A percentile compares a stretch with the other conserved stretches of the same genome.
Evolutionary conservation across 208 protist genomes (phyloP).

Genomic region (Phytomonas sp.): DNA sequence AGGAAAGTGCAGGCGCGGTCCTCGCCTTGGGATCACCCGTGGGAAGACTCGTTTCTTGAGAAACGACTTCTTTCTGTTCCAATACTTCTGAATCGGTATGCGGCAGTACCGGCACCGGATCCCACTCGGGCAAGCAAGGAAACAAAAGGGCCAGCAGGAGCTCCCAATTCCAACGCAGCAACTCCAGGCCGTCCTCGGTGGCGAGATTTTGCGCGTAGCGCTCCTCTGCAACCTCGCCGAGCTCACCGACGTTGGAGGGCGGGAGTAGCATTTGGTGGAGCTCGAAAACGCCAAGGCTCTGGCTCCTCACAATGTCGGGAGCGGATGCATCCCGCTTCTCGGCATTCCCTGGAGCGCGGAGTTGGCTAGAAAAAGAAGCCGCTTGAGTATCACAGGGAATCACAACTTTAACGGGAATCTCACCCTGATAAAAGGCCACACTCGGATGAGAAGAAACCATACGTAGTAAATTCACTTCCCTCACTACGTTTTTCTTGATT

Average conservation of each 20-base stretch:
- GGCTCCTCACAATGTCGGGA: background rate
- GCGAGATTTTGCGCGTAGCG: constrained; percentile 52
- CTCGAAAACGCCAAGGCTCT: constrained; percentile 24
- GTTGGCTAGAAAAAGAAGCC: background rate
- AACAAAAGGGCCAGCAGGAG: constrained; percentile 58
- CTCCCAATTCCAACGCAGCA: constrained; percentile 60
- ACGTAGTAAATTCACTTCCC: background rate
- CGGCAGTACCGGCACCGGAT: background rate
- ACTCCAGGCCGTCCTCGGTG: constrained; percentile 45
- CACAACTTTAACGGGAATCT: constrained; percentile 16
- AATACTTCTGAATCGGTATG: constrained; percentile 9
- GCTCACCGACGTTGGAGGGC: constrained; percentile 19
- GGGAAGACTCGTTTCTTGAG: background rate
- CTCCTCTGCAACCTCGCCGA: constrained; percentile 40
- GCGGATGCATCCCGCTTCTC: background rate
- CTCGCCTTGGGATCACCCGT: background rate
- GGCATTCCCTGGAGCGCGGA: background rate
- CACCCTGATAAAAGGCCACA: constrained; percentile 53
- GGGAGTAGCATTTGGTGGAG: constrained; percentile 72
- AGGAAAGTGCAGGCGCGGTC: background rate
- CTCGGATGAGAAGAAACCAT: constrained; percentile 25
- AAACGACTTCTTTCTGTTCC: constrained; percentile 7
- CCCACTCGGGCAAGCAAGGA: constrained; percentile 14
- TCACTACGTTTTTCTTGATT: too few relatives aligned
- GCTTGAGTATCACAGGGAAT: background rate